These are phyloP conservation scores for Eucalyptus cloeziana DNA, from an alignment of 345 rosid species.

Conservation along the genomic window DNA sequence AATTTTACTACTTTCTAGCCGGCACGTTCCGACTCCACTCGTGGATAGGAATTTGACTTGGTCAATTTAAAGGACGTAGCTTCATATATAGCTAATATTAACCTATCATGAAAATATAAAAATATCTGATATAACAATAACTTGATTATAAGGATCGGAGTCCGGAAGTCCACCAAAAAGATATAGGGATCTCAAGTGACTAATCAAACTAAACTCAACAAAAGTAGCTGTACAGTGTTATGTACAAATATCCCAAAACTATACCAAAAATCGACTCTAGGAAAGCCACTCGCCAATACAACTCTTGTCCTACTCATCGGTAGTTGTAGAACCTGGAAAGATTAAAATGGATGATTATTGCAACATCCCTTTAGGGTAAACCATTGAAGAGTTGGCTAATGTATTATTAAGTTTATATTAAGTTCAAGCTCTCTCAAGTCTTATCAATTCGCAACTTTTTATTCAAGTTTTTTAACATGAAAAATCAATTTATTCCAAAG, in stretches of 20 bases:
- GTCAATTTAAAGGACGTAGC: background rate
- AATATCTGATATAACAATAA: too few relatives aligned
- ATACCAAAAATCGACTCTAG: background rate
- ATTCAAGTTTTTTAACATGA: background rate
- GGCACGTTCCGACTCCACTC: background rate
- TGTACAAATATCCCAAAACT: background rate
- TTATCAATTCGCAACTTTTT: fast-evolving
- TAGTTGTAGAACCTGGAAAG: fast-evolving
- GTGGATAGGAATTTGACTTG: background rate
- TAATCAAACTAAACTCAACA: background rate
- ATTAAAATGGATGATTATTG: too few relatives aligned
- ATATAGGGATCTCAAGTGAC: background rate
- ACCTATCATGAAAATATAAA: too few relatives aligned
- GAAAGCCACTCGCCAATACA: background rate
- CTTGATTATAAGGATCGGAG: background rate
- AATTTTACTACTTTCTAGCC: background rate
- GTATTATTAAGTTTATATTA: fast-evolving
- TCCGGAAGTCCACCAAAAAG: background rate
- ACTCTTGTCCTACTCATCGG: background rate
- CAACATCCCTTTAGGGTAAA: fast-evolving
- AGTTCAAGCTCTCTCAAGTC: background rate
- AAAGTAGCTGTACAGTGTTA: too few relatives aligned
- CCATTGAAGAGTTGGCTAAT: background rate
- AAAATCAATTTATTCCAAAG: too few relatives aligned
- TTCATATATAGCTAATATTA: background rate